Percentiles rank a stretch among this genome's conserved stretches.
These are phyloP conservation scores for Micractinium sp. DNA, from an alignment of 139 green algal genomes.

Conservation along the genomic window DNA sequence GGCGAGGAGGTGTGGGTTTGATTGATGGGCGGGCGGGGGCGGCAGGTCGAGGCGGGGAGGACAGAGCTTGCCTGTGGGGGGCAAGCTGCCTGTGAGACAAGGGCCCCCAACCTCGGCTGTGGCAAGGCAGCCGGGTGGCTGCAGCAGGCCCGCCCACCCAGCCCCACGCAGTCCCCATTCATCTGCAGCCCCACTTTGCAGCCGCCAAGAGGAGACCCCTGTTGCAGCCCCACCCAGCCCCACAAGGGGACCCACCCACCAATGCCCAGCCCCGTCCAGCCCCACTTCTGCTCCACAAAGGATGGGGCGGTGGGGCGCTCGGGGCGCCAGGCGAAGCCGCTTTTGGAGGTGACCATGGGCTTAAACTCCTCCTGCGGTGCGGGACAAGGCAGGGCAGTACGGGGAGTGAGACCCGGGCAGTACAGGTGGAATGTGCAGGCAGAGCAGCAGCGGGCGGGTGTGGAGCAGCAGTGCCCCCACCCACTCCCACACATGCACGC, in stretches of 20 bases:
- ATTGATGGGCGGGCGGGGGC: background rate
- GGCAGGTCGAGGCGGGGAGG: background rate
- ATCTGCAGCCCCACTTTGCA: too few relatives aligned
- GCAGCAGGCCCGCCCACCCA: too few relatives aligned
- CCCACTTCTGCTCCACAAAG: conserved; percentile 31
- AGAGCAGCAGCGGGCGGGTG: background rate
- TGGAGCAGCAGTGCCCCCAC: too few relatives aligned
- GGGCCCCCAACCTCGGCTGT: too few relatives aligned
- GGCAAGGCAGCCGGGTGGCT: too few relatives aligned
- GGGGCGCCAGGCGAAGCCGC: conserved; percentile 7
- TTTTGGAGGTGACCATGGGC: background rate
- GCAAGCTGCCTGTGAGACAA: background rate
- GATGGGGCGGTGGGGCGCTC: conserved; percentile 21
- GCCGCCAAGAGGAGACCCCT: too few relatives aligned
- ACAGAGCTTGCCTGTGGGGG: background rate
- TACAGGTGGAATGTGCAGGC: background rate
- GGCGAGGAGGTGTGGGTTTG: background rate
- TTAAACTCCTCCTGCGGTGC: conserved; percentile 33
- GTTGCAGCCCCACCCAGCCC: too few relatives aligned
- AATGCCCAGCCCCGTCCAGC: conserved; percentile 31
- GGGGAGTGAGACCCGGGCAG: background rate
- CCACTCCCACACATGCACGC: background rate
- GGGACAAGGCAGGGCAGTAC: background rate
- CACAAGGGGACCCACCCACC: too few relatives aligned
- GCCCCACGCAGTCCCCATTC: too few relatives aligned